A percentile compares a stretch with the other conserved stretches of the same genome.
Conservation (phyloP, 2,329 filamentous ascomycete genomes). For the Aspergillus puulaauensis region DNA sequence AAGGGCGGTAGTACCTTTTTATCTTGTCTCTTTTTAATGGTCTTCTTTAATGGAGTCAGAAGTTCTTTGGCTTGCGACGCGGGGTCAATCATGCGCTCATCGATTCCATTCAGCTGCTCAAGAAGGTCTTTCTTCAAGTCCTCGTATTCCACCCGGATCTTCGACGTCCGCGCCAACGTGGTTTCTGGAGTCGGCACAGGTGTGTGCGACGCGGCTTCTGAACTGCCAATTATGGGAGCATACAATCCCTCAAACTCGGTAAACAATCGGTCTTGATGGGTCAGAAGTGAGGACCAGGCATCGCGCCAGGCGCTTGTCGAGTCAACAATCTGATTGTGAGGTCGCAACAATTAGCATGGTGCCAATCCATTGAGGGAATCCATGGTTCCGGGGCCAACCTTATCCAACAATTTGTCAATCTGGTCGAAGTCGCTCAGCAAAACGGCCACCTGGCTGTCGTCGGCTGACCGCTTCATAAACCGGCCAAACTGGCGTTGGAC, state of each 20-base stretch:
- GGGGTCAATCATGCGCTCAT: slow-evolving; percentile 67
- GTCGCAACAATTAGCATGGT: slow-evolving; percentile 1
- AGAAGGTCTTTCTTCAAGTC: slow-evolving; percentile 71
- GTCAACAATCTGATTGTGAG: slow-evolving; percentile 64
- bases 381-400: slow-evolving; percentile 51
- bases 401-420: slow-evolving; percentile 70
- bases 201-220: slow-evolving; percentile 56
- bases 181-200: slow-evolving; percentile 61
- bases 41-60: slow-evolving; percentile 73
- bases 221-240: slow-evolving; percentile 70
- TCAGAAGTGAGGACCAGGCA: slow-evolving; percentile 71
- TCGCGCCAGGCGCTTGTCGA: slow-evolving; percentile 75
- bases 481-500: slow-evolving; percentile 74
- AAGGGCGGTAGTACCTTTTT: slow-evolving; percentile 54
- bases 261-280: slow-evolving; percentile 65
- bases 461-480: slow-evolving; percentile 68
- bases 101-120: slow-evolving; percentile 70
- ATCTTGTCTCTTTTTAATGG: slow-evolving; percentile 81
- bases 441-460: slow-evolving; percentile 73
- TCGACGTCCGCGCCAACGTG: slow-evolving; percentile 64
- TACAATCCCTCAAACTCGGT: slow-evolving; percentile 72
- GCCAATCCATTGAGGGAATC: not conserved
- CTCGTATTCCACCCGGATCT: slow-evolving; percentile 65
- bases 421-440: slow-evolving; percentile 79
- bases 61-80: slow-evolving; percentile 67